A percentile compares a stretch with the other conserved stretches of the same genome.
These are phyloP conservation scores for Klebsormidium nitens DNA, from an alignment of 139 green algal species.

Conservation along the genomic window DNA sequence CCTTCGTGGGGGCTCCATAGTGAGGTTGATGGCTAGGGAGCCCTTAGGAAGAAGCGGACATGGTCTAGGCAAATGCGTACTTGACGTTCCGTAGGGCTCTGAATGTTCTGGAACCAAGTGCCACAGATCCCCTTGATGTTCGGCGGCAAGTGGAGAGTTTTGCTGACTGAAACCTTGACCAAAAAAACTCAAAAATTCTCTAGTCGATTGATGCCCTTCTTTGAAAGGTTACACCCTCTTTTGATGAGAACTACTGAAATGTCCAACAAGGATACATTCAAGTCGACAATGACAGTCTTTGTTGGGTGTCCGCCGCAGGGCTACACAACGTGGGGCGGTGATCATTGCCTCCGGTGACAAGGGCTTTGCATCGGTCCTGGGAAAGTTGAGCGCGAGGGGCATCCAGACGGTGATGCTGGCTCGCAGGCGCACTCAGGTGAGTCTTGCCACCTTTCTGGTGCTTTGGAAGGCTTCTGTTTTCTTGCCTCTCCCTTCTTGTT, in stretches of 20 bases:
- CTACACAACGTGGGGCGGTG: no score
- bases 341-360: constrained; percentile 20
- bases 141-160: not conserved
- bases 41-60: not conserved
- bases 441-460: no score
- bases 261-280: not conserved
- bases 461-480: no score
- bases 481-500: no score
- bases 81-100: not conserved
- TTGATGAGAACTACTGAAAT: no score
- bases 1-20: no score
- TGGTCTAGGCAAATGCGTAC: not conserved
- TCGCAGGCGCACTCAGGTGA: not conserved
- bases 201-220: no score
- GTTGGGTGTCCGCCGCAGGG: not conserved
- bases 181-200: no score
- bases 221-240: no score
- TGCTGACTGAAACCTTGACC: not conserved
- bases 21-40: not conserved
- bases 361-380: constrained; percentile 16
- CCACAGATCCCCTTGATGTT: not conserved
- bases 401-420: constrained; percentile 17
- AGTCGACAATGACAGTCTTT: not conserved
- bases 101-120: not conserved
- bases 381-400: constrained; percentile 8